Conservation (phyloP, 1,284 basidiomycete genomes). For the Caloboletus inedulis region DNA sequence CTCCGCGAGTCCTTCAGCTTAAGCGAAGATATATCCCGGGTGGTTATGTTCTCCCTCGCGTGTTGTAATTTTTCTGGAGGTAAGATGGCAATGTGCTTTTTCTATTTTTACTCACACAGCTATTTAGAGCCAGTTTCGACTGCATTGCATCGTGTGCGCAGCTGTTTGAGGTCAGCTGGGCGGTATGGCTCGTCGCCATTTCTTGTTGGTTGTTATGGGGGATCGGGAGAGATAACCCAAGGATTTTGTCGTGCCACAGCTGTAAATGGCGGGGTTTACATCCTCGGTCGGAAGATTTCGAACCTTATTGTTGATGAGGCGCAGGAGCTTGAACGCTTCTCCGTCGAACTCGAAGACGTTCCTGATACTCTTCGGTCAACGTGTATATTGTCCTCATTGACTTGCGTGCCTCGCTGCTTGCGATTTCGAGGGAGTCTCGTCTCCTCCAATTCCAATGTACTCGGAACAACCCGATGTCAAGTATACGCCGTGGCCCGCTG, state of each 20-base stretch:
- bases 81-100: constrained; percentile 28
- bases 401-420: constrained; percentile 35
- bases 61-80: constrained; percentile 57
- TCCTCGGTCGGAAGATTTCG: constrained; percentile 63
- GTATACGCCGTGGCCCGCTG: constrained; percentile 52
- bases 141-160: constrained; percentile 63
- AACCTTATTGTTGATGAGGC: constrained; percentile 36
- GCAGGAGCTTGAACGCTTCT: constrained; percentile 31
- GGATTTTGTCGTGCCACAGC: constrained; percentile 90
- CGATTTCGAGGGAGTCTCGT: constrained; percentile 17
- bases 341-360: constrained; percentile 60
- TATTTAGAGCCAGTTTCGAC: constrained; percentile 59
- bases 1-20: constrained; percentile 63
- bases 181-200: constrained; percentile 90
- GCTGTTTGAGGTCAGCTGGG: constrained; percentile 78
- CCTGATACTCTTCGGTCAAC: constrained; percentile 47
- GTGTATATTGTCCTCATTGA: constrained; percentile 43
- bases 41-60: constrained; percentile 72
- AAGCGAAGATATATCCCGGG: constrained; percentile 51
- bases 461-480: constrained; percentile 8
- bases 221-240: constrained; percentile 88
- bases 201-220: constrained; percentile 92
- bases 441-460: neutral
- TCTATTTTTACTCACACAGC: constrained; percentile 2
- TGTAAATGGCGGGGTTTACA: constrained; percentile 82